Conservation (phyloP, 2,329 filamentous ascomycete genomes). For the Alternaria alternata region DNA sequence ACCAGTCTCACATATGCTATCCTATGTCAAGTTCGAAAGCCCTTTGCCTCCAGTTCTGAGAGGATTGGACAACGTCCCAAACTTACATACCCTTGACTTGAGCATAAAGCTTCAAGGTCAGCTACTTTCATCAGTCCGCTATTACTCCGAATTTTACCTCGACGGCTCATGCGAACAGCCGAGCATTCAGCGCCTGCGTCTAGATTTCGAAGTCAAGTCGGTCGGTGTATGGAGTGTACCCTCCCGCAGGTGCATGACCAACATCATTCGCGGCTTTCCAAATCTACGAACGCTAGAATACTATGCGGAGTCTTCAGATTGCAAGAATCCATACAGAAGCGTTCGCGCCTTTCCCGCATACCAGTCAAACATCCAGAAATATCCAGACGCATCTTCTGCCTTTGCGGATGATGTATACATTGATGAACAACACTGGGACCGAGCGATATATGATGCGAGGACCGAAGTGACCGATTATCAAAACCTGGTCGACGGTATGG, state of each 20-base stretch:
- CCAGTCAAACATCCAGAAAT: constrained; percentile 25
- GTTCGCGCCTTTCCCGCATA: constrained; percentile 22
- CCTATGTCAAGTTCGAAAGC: constrained; percentile 5
- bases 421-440: constrained; percentile 8
- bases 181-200: constrained; percentile 17
- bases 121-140: neutral
- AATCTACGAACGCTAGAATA: constrained; percentile 13
- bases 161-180: neutral
- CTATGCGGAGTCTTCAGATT: constrained; percentile 20
- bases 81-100: constrained; percentile 7
- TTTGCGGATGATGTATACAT: neutral
- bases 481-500: constrained; percentile 13
- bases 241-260: constrained; percentile 4
- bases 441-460: constrained; percentile 22
- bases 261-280: constrained; percentile 10
- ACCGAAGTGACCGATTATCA: constrained; percentile 28
- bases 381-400: constrained; percentile 5
- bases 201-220: constrained; percentile 22
- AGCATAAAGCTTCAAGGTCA: constrained; percentile 1
- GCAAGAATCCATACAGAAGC: constrained; percentile 23
- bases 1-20: neutral
- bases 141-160: neutral
- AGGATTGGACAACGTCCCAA: neutral
- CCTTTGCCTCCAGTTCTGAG: neutral
- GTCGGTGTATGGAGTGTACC: constrained; percentile 17